These are phyloP conservation scores for Thielaviopsis cerberus DNA, from an alignment of 2,329 filamentous ascomycete species.

Conservation along the genomic window DNA sequence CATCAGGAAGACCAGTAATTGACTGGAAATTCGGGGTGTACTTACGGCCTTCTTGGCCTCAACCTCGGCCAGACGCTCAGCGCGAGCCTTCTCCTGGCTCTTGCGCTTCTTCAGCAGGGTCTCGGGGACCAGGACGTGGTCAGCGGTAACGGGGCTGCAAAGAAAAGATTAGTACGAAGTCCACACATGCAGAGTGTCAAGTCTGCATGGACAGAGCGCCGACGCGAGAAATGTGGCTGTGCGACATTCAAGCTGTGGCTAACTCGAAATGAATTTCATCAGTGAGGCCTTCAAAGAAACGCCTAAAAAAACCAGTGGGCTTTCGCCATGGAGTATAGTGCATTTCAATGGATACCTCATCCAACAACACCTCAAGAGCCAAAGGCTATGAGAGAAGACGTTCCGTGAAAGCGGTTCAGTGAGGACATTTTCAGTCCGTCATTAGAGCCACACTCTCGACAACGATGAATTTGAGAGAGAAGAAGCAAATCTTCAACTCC, in stretches of 20 bases:
- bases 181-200: constrained; percentile 35
- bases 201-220: constrained; percentile 50
- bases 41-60: constrained; percentile 84
- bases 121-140: constrained; percentile 95
- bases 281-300: constrained; percentile 35
- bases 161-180: constrained; percentile 65
- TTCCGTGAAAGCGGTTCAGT: background rate
- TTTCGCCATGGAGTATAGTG: constrained; percentile 7
- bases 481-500: constrained; percentile 51
- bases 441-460: constrained; percentile 12
- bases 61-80: constrained; percentile 60
- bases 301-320: constrained; percentile 4
- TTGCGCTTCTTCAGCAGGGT: constrained; percentile 99
- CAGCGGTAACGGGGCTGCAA: constrained; percentile 70
- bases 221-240: constrained; percentile 83
- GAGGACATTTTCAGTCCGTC: background rate
- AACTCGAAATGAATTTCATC: constrained; percentile 74
- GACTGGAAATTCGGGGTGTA: constrained; percentile 14
- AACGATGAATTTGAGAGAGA: constrained; percentile 65
- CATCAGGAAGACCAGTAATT: constrained; percentile 42
- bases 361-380: constrained; percentile 49
- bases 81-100: constrained; percentile 97
- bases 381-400: background rate
- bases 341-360: constrained; percentile 32
- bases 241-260: constrained; percentile 82